phyloP scores from a whole-genome alignment of 2,329 filamentous ascomycete species.

The Pseudocercospora pini-densiflorae region DNA sequence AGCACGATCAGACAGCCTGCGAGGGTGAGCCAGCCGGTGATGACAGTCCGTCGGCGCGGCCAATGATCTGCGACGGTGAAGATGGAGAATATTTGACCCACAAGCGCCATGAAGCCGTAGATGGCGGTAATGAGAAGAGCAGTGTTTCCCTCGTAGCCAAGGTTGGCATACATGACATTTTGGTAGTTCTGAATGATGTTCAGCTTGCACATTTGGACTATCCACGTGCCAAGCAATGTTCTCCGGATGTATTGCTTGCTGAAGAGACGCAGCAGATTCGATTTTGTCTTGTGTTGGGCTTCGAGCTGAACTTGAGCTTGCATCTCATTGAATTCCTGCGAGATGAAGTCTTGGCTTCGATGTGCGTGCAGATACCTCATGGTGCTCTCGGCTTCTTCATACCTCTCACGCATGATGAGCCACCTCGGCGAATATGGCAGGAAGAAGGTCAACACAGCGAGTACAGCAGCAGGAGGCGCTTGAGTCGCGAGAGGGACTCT shows the following conservation, averaged over 20 bases:
- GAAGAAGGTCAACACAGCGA: constrained; percentile 22
- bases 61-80: constrained; percentile 41
- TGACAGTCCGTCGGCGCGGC: constrained; percentile 42
- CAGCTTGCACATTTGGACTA: constrained; percentile 43
- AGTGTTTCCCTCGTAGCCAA: constrained; percentile 42
- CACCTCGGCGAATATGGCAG: constrained; percentile 30
- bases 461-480: constrained; percentile 30
- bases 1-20: constrained; percentile 29
- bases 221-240: constrained; percentile 41
- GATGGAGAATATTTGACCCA: constrained; percentile 43
- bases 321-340: constrained; percentile 37
- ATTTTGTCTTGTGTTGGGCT: constrained; percentile 15
- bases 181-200: constrained; percentile 47
- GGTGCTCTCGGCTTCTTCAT: constrained; percentile 37
- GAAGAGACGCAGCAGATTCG: constrained; percentile 29
- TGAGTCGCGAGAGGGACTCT: constrained; percentile 44
- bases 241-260: constrained; percentile 37
- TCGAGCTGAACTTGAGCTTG: constrained; percentile 40
- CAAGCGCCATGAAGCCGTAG: constrained; percentile 46
- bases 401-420: constrained; percentile 32
- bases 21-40: constrained; percentile 37
- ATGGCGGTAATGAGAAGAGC: constrained; percentile 42
- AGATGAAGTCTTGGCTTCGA: constrained; percentile 30
- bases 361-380: constrained; percentile 32
- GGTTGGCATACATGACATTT: constrained; percentile 41